phyloP scores from a whole-genome alignment of 2,329 filamentous ascomycete genomes.

The Calonectria henricotiae region DNA sequence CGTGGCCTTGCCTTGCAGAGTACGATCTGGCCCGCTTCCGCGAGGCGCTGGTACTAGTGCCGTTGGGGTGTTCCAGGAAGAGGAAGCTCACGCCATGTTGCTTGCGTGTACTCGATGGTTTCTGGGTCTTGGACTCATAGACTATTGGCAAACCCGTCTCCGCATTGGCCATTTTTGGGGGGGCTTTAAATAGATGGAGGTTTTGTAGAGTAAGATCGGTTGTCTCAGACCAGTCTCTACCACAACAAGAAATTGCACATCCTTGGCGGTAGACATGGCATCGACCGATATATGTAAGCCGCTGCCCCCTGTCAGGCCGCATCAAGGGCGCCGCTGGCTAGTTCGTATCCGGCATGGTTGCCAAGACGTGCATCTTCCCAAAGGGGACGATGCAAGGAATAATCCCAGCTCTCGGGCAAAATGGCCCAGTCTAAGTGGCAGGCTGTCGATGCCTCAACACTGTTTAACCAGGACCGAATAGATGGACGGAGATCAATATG shows the following conservation, averaged over 20 bases:
- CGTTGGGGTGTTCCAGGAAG: conserved; percentile 3
- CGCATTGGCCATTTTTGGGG: background rate
- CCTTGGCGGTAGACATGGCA: conserved; percentile 1
- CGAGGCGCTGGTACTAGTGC: conserved; percentile 2
- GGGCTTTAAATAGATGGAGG: too few relatives aligned
- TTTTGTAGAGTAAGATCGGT: background rate
- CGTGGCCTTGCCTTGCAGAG: conserved; percentile 19
- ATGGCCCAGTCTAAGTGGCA: background rate
- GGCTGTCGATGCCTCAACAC: background rate
- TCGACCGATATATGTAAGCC: background rate
- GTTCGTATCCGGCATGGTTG: background rate
- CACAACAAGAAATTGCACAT: conserved; percentile 4
- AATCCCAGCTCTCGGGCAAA: conserved; percentile 17
- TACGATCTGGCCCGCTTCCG: conserved; percentile 26
- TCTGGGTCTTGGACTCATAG: background rate
- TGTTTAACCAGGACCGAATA: background rate
- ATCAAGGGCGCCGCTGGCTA: background rate
- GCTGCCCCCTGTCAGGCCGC: background rate
- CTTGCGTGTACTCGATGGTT: background rate
- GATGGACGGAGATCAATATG: background rate
- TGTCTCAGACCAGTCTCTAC: background rate
- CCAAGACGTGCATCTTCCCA: conserved; percentile 25
- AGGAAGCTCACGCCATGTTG: background rate
- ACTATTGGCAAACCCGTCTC: background rate
- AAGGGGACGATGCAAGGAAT: conserved; percentile 14